phyloP scores from a whole-genome alignment of 768 basidiomycete species.

The Daedaleopsis nitida region DNA sequence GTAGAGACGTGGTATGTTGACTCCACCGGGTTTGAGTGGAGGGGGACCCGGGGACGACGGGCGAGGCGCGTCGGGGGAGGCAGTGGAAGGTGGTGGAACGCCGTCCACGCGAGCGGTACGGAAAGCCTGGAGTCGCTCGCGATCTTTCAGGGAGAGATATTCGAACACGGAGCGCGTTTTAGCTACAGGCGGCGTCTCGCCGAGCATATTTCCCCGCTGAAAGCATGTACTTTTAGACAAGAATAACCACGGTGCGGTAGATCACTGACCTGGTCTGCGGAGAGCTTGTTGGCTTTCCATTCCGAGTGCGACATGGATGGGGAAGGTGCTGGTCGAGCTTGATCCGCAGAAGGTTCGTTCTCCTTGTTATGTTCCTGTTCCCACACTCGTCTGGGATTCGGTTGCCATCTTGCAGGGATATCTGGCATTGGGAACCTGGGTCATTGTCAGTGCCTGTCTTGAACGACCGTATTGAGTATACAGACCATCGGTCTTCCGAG shows the following conservation, averaged over 20 bases:
- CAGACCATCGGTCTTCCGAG: constrained; percentile 68
- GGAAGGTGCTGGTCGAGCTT: constrained; percentile 42
- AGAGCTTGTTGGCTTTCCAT: constrained; percentile 57
- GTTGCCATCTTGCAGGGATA: constrained; percentile 81
- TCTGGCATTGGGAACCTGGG: constrained; percentile 83
- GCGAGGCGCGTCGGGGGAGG: constrained; percentile 8
- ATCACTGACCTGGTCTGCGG: constrained; percentile 70
- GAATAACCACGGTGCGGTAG: background rate
- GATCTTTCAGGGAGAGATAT: constrained; percentile 89
- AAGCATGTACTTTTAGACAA: background rate
- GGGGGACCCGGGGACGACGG: constrained; percentile 30
- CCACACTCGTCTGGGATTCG: constrained; percentile 84
- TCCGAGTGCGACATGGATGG: constrained; percentile 41
- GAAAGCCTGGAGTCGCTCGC: constrained; percentile 77
- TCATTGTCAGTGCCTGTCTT: constrained; percentile 2
- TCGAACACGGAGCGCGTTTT: constrained; percentile 88
- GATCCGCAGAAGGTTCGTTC: constrained; percentile 33
- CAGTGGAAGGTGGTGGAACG: constrained; percentile 21
- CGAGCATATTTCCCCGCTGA: constrained; percentile 81
- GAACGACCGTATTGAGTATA: constrained; percentile 20
- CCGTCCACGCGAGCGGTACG: constrained; percentile 31
- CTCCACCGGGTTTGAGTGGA: constrained; percentile 32
- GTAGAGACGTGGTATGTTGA: constrained; percentile 49
- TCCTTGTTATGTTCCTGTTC: constrained; percentile 43
- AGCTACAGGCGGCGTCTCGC: constrained; percentile 73